Conservation (phyloP, 2,329 filamentous ascomycete genomes). For the Lecanosticta acicola region DNA sequence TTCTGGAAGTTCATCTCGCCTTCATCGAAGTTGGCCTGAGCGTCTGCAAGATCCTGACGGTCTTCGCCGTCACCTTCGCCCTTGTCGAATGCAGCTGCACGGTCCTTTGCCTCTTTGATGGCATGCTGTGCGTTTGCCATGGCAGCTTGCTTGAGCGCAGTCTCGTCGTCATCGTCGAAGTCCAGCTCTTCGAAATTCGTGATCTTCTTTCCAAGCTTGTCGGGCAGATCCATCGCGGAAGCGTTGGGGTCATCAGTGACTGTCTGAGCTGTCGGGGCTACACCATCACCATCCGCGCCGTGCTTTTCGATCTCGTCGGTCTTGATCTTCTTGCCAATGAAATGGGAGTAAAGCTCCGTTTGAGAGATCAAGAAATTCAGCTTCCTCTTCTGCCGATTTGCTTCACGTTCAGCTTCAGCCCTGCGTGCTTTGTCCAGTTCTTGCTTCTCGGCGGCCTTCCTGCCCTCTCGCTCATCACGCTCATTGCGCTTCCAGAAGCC, state of each 20-base stretch:
- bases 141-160: constrained; percentile 71
- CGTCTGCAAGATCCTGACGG: constrained; percentile 43
- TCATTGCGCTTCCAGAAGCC: constrained; percentile 99
- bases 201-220: constrained; percentile 60
- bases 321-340: constrained; percentile 99
- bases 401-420: constrained; percentile 94
- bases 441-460: constrained; percentile 89
- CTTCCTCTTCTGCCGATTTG: constrained; percentile 94
- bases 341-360: constrained; percentile 97
- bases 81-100: constrained; percentile 88
- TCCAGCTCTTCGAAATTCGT: constrained; percentile 92
- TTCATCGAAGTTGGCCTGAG: constrained; percentile 63
- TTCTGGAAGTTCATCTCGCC: constrained; percentile 99
- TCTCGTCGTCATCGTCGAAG: constrained; percentile 93
- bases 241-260: constrained; percentile 36
- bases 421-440: constrained; percentile 95
- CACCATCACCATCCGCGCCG: constrained; percentile 68
- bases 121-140: constrained; percentile 95
- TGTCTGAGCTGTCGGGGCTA: constrained; percentile 52
- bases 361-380: constrained; percentile 99
- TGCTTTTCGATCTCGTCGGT: constrained; percentile 90
- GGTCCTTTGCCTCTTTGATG: constrained; percentile 87
- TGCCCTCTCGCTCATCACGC: constrained; percentile 87
- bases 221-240: constrained; percentile 44
- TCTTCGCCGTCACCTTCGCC: constrained; percentile 48